phyloP scores from a whole-genome alignment of 2,329 filamentous ascomycete genomes.

The Alternaria sp. region DNA sequence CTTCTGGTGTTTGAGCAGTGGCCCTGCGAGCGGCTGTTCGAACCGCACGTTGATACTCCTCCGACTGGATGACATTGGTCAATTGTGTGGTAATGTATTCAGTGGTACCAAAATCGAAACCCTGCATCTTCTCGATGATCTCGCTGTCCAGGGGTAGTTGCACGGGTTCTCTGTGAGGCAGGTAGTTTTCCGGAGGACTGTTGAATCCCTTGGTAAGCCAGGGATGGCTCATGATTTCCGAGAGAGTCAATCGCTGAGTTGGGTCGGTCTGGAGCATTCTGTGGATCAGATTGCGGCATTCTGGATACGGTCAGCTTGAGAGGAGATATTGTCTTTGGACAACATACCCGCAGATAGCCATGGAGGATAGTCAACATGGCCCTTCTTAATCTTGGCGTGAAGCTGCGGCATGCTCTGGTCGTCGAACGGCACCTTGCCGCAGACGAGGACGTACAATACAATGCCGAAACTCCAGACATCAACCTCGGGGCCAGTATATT shows the following conservation, averaged over 20 bases:
- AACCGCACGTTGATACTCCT: constrained; percentile 91
- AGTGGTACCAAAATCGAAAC: constrained; percentile 92
- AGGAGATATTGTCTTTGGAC: background rate
- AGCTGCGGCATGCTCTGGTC: constrained; percentile 99
- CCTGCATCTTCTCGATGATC: constrained; percentile 92
- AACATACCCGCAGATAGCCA: constrained; percentile 86
- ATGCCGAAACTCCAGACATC: constrained; percentile 99
- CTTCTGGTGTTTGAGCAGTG: constrained; percentile 62
- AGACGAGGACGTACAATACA: constrained; percentile 94
- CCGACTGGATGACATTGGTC: constrained; percentile 85
- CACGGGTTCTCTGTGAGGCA: constrained; percentile 85
- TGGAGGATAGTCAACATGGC: constrained; percentile 90
- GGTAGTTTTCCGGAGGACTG: constrained; percentile 84
- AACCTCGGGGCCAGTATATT: constrained; percentile 95
- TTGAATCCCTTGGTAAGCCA: constrained; percentile 96
- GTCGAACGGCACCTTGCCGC: constrained; percentile 97
- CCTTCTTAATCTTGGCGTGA: constrained; percentile 99
- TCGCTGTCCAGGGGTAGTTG: constrained; percentile 81
- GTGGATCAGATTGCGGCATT: constrained; percentile 91
- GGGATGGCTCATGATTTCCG: constrained; percentile 92
- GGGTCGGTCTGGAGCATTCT: constrained; percentile 97
- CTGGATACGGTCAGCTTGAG: constrained; percentile 56
- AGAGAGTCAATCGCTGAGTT: constrained; percentile 81
- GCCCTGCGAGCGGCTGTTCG: constrained; percentile 73
- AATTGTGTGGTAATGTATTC: constrained; percentile 85